These are phyloP conservation scores for Kregervanrija delftensis DNA, from an alignment of 805 yeast genomes.

Conservation along the genomic window DNA sequence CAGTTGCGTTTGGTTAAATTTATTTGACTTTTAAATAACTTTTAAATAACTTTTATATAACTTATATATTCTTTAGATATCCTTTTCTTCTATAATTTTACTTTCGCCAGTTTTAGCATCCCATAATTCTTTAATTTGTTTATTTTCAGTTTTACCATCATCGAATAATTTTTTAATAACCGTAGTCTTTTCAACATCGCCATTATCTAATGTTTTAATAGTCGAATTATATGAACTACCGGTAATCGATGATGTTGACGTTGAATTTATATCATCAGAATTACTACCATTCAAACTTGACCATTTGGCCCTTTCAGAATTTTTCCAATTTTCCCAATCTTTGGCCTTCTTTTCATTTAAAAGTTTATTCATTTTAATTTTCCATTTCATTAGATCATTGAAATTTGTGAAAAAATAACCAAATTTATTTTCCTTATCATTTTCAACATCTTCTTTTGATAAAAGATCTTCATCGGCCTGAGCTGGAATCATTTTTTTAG, in stretches of 20 bases:
- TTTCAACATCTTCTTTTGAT: conserved; percentile 54
- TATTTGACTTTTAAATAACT: not conserved
- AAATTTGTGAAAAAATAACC: conserved; percentile 62
- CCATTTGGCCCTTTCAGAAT: conserved; percentile 23
- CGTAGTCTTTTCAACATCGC: conserved; percentile 35
- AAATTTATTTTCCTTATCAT: conserved; percentile 32
- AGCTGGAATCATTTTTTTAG: conserved; percentile 35
- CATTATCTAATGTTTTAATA: conserved; percentile 33
- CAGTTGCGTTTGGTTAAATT: conserved; percentile 38
- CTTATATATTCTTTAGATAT: conserved; percentile 6
- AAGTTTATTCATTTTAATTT: conserved; percentile 43
- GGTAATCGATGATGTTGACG: conserved; percentile 9
- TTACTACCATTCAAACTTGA: conserved; percentile 6
- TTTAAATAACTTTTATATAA: too few species aligned
- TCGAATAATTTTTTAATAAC: conserved; percentile 30
- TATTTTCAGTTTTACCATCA: conserved; percentile 37
- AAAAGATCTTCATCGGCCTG: conserved; percentile 26
- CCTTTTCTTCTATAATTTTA: conserved; percentile 18
- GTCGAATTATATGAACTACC: conserved; percentile 33
- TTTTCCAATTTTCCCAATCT: conserved; percentile 18
- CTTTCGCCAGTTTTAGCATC: conserved; percentile 31
- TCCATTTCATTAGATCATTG: conserved; percentile 64
- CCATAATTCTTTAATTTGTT: conserved; percentile 30
- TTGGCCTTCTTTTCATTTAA: conserved; percentile 31
- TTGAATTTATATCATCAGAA: conserved; percentile 12